Base-by-base conservation (phyloP, 2,329 filamentous ascomycete genomes). In the Alternaria sp. region DNA sequence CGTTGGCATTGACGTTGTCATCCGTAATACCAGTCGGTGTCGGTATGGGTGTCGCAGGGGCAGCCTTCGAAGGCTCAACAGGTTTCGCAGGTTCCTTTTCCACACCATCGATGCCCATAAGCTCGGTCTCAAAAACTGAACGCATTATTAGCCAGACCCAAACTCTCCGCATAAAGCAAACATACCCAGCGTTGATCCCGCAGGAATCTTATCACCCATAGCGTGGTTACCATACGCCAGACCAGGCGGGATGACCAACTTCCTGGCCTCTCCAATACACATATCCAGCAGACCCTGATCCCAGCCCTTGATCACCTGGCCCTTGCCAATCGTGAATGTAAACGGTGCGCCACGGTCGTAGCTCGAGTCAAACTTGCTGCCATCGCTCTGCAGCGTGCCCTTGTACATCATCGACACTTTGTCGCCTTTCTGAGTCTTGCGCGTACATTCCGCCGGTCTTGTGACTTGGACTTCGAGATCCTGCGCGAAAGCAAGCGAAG, bases 251-350 rank as follows among this genome's bases (percentile, higher is more conserved):
- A 99, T 96, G 19, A 91, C 97, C 80, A 99, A 83, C 59, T 88
- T 95, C 81, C 81, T 88, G 86, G 94, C 95, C 86, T 98, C 95
- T 66, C 96, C 95, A 72, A 96, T 91, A 82, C 96, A 98, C 94
- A 98, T 97, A 76, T 92, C 92, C 57, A 96, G 74, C 43, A 98
- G 86, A 54, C 95, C 95, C 78, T 96, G 82, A 74, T 98, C 95
- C 95, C 94, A 97, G 77, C 95, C 95, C 83, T 92, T 90, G 79
- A 99, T 99, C 54, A 98, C 96, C 79, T 91, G 87, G 47, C 93
- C 92, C 23, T 83, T 83, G 36, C 96, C 96, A 30, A 99, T 84
- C 66, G 84, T 89, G 83, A 99, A 98, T 65, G 79, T 83, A 76
- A 99, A 88, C 6, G 96, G 95, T 62, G 82, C 78, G 36, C 89